A percentile compares a stretch with the other conserved stretches of the same genome.
Conservation (phyloP, 257 asterid species). For the Petunia axillaris region DNA sequence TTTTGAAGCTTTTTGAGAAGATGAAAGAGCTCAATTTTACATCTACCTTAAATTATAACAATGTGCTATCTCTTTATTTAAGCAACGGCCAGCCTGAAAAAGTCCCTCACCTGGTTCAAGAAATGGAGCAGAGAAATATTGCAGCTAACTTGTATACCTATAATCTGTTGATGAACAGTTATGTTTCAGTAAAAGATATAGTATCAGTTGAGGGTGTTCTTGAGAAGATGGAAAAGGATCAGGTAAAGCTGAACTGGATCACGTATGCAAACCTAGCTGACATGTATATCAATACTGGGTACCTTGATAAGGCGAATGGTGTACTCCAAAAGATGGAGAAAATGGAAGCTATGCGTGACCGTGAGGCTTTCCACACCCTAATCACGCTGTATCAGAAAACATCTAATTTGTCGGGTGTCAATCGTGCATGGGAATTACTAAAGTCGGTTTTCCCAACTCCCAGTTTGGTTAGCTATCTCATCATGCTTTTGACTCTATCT, state of each 20-base stretch:
- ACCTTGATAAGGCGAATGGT: slow-evolving; percentile 48
- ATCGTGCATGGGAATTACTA: slow-evolving; percentile 36
- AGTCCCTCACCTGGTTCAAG: slow-evolving; percentile 49
- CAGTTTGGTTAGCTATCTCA: slow-evolving; percentile 36
- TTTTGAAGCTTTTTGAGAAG: slow-evolving; percentile 57
- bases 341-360: slow-evolving; percentile 29
- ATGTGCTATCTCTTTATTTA: slow-evolving; percentile 53
- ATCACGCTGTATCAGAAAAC: slow-evolving; percentile 54
- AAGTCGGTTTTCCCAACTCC: slow-evolving; percentile 30
- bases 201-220: slow-evolving; percentile 57
- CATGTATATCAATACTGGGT: slow-evolving; percentile 51
- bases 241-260: slow-evolving; percentile 46
- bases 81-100: slow-evolving; percentile 48
- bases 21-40: slow-evolving; percentile 46
- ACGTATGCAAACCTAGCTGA: slow-evolving; percentile 71
- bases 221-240: slow-evolving; percentile 61
- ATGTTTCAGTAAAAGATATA: slow-evolving; percentile 50
- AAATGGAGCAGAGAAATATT: slow-evolving; percentile 66
- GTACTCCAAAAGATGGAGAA: slow-evolving; percentile 57
- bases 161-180: slow-evolving; percentile 63
- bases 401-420: slow-evolving; percentile 61
- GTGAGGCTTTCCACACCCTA: slow-evolving; percentile 42
- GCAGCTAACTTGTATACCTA: slow-evolving; percentile 48
- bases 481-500: slow-evolving; percentile 37
- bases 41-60: slow-evolving; percentile 64